Evolutionary conservation across 73 alveolate species (phyloP).

Genomic region (Paramecium caudatum): DNA sequence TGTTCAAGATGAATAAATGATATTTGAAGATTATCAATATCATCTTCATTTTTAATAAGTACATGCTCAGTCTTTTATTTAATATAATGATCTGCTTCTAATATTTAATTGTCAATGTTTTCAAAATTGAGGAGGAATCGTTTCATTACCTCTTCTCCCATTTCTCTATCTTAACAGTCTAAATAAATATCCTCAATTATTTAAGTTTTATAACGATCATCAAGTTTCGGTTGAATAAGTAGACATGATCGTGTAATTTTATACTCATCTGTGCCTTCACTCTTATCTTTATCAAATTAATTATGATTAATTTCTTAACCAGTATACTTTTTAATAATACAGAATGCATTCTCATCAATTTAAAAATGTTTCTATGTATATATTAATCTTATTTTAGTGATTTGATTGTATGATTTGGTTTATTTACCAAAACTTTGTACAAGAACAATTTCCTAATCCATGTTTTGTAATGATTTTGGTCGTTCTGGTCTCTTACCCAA

Average conservation of each 20-base stretch:
- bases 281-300: slow-evolving; percentile 22
- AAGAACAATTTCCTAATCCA: neutral
- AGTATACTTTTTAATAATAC: slow-evolving; percentile 41
- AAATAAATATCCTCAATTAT: slow-evolving; percentile 47
- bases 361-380: slow-evolving; percentile 45
- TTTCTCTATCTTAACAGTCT: neutral
- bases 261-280: slow-evolving; percentile 16
- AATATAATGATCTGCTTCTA: slow-evolving; percentile 11
- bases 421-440: neutral
- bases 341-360: slow-evolving; percentile 18
- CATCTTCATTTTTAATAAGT: slow-evolving; percentile 1
- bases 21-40: slow-evolving; percentile 5
- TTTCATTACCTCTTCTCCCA: slow-evolving; percentile 15
- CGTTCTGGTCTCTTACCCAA: neutral
- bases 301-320: slow-evolving; percentile 38
- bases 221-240: neutral
- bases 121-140: neutral
- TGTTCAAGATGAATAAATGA: neutral
- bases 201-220: neutral
- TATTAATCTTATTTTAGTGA: neutral
- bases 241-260: neutral
- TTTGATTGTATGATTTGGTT: neutral
- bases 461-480: neutral
- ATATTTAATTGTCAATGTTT: neutral
- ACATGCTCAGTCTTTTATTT: slow-evolving; percentile 41